Evolutionary conservation across 2,329 filamentous ascomycete species (phyloP), one percentile per base, ranked within the genome.

Genomic region (Penicillium italicum): DNA sequence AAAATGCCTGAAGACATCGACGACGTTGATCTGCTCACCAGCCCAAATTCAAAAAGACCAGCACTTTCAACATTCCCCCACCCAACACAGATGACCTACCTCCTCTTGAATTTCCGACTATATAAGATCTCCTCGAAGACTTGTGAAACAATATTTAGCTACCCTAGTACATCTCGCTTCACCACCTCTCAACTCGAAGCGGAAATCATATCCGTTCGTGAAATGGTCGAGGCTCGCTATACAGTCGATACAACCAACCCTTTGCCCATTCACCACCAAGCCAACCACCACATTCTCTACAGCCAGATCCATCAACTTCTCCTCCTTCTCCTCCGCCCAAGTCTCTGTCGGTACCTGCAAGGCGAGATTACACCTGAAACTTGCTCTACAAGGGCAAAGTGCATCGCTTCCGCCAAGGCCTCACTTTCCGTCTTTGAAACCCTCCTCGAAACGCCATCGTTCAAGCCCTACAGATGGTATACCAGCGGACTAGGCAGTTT

Each of bases 51-150:
- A 1, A 45, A 54, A 16, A 42, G 56, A 58, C 26, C 55, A 24
- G n/a, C 53, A 5, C 41, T 56, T 24, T 61, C 66, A 1, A 62
- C 66, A 24, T 52, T 59, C 24, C 50, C 55, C 6, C 63, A 66
- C 5, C 72, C 73, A 36, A 76, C 73, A 2, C 73, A 76, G 61
- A 76, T 75, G 73, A 72, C 74, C 18, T 76, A 74, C 55, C 68
- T 76, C 5, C 69, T 76, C 6, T 59, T 74, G 22, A 72, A 72
- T 46, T 71, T 69, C 53, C 71, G 70, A 16, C 65, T 76, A 2
- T 69, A 74, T 58, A 66, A 68, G 36, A 62, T 76, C 41, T 69
- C 72, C 10, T 65, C 66, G n/a, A 69, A 68, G 44, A 70, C 76
- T 30, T 73, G 71, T 53, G 63, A 72, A 28, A 56, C 61, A 5